These are phyloP conservation scores for Elsinoe perseae DNA, from an alignment of 2,329 filamentous ascomycete genomes.

Conservation along the genomic window DNA sequence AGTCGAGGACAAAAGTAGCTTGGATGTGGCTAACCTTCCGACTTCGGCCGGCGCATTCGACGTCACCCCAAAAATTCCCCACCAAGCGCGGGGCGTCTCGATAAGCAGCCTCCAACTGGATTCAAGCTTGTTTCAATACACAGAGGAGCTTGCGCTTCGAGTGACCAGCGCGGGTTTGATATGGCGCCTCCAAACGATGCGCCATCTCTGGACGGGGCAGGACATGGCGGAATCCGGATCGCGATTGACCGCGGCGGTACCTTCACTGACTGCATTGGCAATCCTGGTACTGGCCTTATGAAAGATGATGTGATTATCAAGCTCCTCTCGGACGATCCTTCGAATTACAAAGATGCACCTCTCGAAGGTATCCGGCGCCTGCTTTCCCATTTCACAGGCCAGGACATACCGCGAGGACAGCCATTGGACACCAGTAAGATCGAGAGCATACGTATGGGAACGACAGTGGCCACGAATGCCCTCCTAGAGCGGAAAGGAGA, in stretches of 20 bases:
- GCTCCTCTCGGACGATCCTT: conserved; percentile 80
- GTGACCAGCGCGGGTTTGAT: neutral
- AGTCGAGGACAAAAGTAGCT: too few relatives aligned
- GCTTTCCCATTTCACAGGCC: conserved; percentile 65
- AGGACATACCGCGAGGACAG: conserved; percentile 71
- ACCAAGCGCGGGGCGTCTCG: neutral
- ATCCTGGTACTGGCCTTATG: conserved; percentile 59
- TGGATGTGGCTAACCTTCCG: neutral
- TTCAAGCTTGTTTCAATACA: neutral
- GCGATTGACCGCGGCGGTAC: conserved; percentile 77
- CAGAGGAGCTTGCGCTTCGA: neutral
- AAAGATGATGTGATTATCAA: conserved; percentile 76
- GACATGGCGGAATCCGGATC: conserved; percentile 59
- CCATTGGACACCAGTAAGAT: conserved; percentile 74
- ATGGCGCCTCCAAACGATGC: conserved; percentile 20
- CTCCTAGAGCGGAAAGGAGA: conserved; percentile 85
- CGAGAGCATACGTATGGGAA: conserved; percentile 91
- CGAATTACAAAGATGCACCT: conserved; percentile 84
- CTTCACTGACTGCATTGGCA: conserved; percentile 88
- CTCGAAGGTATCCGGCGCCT: conserved; percentile 85
- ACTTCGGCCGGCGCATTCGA: neutral
- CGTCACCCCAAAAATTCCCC: neutral
- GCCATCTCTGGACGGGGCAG: conserved; percentile 15
- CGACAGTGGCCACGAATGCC: conserved; percentile 89
- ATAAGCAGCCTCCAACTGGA: neutral